phyloP scores from a whole-genome alignment of 345 rosid genomes.

The Gossypium turneri region DNA sequence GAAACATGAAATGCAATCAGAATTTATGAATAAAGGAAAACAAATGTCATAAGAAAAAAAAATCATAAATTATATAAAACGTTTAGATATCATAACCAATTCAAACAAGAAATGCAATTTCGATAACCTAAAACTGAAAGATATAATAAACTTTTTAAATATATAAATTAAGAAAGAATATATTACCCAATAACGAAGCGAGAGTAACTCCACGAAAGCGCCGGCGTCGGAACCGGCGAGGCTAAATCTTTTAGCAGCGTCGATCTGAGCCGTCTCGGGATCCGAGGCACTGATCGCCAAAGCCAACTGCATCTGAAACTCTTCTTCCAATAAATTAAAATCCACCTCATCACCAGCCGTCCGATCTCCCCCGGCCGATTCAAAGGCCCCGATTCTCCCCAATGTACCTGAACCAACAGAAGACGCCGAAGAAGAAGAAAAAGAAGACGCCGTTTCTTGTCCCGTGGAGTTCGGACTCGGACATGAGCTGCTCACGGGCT shows the following conservation, averaged over 20 bases:
- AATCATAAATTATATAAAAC: not conserved
- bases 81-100: not conserved
- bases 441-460: slow-evolving; percentile 11
- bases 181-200: slow-evolving; percentile 85
- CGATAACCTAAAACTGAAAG: not conserved
- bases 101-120: not conserved
- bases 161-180: not conserved
- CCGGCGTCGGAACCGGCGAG: slow-evolving; percentile 54
- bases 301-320: slow-evolving; percentile 93
- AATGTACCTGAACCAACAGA: slow-evolving; percentile 34
- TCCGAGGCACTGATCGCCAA: slow-evolving; percentile 97
- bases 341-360: slow-evolving; percentile 34
- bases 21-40: too few relatives aligned
- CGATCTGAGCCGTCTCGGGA: slow-evolving; percentile 89
- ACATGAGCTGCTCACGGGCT: slow-evolving; percentile 40
- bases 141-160: not conserved
- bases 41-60: too few relatives aligned
- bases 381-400: slow-evolving; percentile 49
- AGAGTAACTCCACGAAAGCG: slow-evolving; percentile 57
- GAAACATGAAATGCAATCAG: slow-evolving; percentile 2
- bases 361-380: slow-evolving; percentile 46
- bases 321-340: slow-evolving; percentile 81
- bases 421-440: slow-evolving; percentile 28
- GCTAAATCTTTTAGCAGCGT: slow-evolving; percentile 91
- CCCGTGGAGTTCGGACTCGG: slow-evolving; percentile 20